A percentile compares a stretch with the other conserved stretches of the same genome.
Conservation (phyloP, 345 rosid genomes). For the Salix suchowensis region DNA sequence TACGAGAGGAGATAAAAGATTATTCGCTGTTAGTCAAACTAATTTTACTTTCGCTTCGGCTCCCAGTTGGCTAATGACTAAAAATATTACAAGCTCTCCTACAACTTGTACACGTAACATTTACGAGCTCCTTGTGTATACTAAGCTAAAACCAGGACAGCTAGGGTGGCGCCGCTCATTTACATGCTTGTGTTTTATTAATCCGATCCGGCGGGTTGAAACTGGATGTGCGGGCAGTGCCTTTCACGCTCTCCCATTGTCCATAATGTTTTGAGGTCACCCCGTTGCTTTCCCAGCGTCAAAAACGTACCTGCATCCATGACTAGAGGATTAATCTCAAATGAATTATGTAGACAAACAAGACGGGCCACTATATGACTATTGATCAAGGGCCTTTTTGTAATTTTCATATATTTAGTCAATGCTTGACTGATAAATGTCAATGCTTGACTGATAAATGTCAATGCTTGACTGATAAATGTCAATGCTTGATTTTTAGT, state of each 20-base stretch:
- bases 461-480: background rate
- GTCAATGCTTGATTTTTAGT: background rate
- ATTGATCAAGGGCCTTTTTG: background rate
- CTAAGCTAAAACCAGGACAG: background rate
- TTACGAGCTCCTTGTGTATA: background rate
- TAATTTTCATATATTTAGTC: background rate
- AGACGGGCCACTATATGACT: background rate
- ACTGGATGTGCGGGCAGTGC: slow-evolving; percentile 61
- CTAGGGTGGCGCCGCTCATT: background rate
- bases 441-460: no score
- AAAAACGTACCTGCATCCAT: slow-evolving; percentile 61
- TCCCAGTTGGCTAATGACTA: background rate
- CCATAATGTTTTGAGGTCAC: slow-evolving; percentile 79
- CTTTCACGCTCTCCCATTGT: slow-evolving; percentile 73
- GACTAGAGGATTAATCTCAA: background rate
- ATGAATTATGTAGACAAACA: background rate
- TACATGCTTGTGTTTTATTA: background rate
- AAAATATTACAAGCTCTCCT: background rate
- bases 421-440: no score
- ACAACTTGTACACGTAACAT: background rate
- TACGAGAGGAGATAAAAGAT: background rate
- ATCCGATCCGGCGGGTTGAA: slow-evolving; percentile 25
- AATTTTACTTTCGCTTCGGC: background rate
- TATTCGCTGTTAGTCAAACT: background rate
- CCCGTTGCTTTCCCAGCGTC: slow-evolving; percentile 71